Conservation (phyloP, 2,329 filamentous ascomycete genomes). For the Ascochyta clinopodiicola region DNA sequence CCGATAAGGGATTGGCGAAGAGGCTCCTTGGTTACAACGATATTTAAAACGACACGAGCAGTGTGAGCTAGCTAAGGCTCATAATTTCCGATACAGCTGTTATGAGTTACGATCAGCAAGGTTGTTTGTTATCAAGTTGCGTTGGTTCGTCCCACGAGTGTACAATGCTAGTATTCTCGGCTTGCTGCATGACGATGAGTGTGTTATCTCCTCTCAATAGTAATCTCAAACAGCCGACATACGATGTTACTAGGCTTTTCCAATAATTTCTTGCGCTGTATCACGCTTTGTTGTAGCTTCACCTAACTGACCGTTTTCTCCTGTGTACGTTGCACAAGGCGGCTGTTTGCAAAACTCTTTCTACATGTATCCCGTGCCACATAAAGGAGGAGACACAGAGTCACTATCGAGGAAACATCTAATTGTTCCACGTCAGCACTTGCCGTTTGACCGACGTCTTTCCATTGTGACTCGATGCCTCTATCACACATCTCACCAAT, state of each 20-base stretch:
- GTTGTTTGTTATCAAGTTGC: not conserved
- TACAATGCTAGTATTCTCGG: conserved; percentile 11
- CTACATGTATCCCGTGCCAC: conserved; percentile 2
- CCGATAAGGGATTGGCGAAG: conserved; percentile 54
- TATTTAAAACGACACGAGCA: conserved; percentile 39
- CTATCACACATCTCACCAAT: not conserved
- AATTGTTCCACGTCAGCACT: conserved; percentile 18
- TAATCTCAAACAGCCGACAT: not conserved
- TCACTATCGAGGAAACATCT: conserved; percentile 4
- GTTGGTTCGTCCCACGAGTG: not conserved
- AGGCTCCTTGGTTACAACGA: conserved; percentile 59
- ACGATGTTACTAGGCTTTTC: not conserved
- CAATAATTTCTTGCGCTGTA: not conserved
- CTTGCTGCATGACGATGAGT: conserved; percentile 11
- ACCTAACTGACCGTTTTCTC: not conserved
- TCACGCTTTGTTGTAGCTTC: not conserved
- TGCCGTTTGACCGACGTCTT: conserved; percentile 5
- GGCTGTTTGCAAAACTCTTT: not conserved
- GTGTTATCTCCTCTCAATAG: not conserved
- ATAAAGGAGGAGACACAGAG: conserved; percentile 12
- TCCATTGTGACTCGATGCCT: not conserved
- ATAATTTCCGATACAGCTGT: conserved; percentile 31
- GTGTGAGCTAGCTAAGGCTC: not conserved
- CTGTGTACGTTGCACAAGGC: conserved; percentile 1
- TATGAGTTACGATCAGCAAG: conserved; percentile 20